Percentiles rank a stretch among this genome's conserved stretches.
Evolutionary conservation across 257 asterid species (phyloP).

Genomic region (Dorcoceras hygrometricum): DNA sequence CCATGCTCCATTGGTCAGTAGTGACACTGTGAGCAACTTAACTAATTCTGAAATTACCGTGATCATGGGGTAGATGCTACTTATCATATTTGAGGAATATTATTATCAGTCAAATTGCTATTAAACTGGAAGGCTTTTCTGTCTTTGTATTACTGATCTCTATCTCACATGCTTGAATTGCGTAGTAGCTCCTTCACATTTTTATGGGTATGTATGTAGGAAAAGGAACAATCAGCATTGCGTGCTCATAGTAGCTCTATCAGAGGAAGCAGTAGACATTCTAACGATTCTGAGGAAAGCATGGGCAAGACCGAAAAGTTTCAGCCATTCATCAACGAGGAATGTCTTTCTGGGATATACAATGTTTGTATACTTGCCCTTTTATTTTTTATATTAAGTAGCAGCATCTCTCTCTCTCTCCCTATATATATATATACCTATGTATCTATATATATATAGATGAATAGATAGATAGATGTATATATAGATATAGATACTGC

Average conservation of each 20-base stretch:
- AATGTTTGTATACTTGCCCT: slow-evolving; percentile 41
- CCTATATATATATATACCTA: too few relatives aligned
- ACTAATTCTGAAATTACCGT: background rate
- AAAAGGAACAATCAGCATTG: slow-evolving; percentile 74
- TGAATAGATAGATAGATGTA: too few relatives aligned
- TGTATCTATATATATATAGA: too few relatives aligned
- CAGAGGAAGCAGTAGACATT: slow-evolving; percentile 39
- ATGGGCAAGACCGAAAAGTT: slow-evolving; percentile 38
- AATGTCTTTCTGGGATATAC: slow-evolving; percentile 63
- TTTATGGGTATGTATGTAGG: slow-evolving; percentile 40
- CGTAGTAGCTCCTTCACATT: slow-evolving; percentile 19
- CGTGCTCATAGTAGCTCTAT: slow-evolving; percentile 61
- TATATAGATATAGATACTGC: background rate
- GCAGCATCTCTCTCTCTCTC: too few relatives aligned
- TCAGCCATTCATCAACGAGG: slow-evolving; percentile 83
- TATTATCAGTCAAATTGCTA: slow-evolving; percentile 2
- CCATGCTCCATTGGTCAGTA: background rate
- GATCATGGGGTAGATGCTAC: background rate
- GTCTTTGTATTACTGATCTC: background rate
- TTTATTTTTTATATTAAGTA: slow-evolving; percentile 17
- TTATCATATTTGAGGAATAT: background rate
- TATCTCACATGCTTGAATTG: slow-evolving; percentile 6
- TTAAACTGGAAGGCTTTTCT: slow-evolving; percentile 3
- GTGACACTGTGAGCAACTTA: background rate
- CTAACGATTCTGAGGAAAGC: slow-evolving; percentile 46